Conservation (phyloP, 371 early-diverging fungal genomes). For the Mucor mucedo region DNA sequence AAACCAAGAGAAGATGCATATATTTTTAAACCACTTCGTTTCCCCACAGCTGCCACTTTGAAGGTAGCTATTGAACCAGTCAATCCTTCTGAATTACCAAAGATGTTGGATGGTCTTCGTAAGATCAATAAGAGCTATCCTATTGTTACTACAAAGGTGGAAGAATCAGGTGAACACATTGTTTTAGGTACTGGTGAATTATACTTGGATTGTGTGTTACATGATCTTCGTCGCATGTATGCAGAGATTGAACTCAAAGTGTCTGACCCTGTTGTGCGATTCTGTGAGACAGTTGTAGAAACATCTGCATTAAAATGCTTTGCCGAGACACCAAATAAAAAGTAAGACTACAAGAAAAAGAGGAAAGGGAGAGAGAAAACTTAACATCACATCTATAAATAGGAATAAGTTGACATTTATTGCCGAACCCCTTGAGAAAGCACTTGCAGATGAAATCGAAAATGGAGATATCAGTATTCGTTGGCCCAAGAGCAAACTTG, state of each 20-base stretch:
- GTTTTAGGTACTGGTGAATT: conserved; percentile 94
- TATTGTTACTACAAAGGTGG: conserved; percentile 90
- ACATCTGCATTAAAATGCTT: conserved; percentile 93
- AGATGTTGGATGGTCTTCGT: conserved; percentile 96
- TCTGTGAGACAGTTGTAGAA: conserved; percentile 96
- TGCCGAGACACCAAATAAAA: conserved; percentile 98
- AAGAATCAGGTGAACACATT: conserved; percentile 93
- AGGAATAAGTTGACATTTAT: conserved; percentile 96
- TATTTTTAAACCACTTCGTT: conserved; percentile 86
- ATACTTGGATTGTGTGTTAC: conserved; percentile 94
- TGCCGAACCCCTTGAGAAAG: conserved; percentile 92
- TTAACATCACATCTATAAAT: not conserved
- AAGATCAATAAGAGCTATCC: conserved; percentile 95
- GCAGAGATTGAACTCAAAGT: conserved; percentile 97
- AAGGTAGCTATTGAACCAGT: conserved; percentile 97
- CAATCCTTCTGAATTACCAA: conserved; percentile 95
- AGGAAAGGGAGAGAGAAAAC: not conserved
- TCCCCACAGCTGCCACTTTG: conserved; percentile 83
- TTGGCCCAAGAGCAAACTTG: conserved; percentile 81
- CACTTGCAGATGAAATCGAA: conserved; percentile 92
- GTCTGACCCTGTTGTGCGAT: conserved; percentile 94
- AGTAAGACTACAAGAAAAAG: conserved; percentile 49
- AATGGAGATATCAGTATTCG: conserved; percentile 68
- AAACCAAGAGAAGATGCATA: conserved; percentile 70
- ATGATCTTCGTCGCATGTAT: conserved; percentile 93